A percentile compares a stretch with the other conserved stretches of the same genome.
Conservation (phyloP, 768 basidiomycete species). For the Clitopilus passeckerianus region DNA sequence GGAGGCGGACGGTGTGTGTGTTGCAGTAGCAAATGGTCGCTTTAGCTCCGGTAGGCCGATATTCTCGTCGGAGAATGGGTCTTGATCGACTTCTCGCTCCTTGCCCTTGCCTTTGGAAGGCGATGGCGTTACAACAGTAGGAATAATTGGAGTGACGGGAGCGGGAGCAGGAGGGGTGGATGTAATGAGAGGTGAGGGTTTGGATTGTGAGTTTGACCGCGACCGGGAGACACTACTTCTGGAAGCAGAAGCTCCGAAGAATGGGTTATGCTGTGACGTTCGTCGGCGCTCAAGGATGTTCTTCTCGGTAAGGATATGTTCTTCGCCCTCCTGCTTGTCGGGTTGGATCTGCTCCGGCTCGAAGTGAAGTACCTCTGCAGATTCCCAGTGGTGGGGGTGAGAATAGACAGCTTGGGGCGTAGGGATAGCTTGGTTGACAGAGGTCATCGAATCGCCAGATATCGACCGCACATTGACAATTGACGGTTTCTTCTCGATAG, state of each 20-base stretch:
- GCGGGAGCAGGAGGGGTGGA: not conserved
- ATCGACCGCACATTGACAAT: constrained; percentile 3
- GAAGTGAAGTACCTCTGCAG: constrained; percentile 55
- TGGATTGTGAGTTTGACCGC: not conserved
- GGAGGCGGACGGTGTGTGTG: constrained; percentile 27
- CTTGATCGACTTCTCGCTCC: constrained; percentile 13
- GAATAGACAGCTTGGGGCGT: constrained; percentile 55
- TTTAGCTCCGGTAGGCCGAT: constrained; percentile 16
- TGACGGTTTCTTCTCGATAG: constrained; percentile 11
- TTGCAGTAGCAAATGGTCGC: constrained; percentile 20
- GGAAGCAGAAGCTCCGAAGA: constrained; percentile 25
- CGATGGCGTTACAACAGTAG: constrained; percentile 25
- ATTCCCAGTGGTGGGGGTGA: constrained; percentile 60
- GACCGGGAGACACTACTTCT: constrained; percentile 4
- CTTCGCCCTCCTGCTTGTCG: constrained; percentile 13
- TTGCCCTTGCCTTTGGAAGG: constrained; percentile 15
- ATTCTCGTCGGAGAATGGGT: constrained; percentile 38
- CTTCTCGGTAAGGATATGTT: constrained; percentile 16
- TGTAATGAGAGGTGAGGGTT: not conserved
- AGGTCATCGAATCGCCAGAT: constrained; percentile 41
- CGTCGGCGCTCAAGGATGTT: constrained; percentile 24
- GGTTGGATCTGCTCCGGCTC: constrained; percentile 27
- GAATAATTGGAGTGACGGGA: constrained; percentile 30
- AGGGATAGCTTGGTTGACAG: constrained; percentile 50
- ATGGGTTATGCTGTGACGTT: constrained; percentile 38